phyloP scores from a whole-genome alignment of 306 rosid genomes.

The Bauhinia variegata region DNA sequence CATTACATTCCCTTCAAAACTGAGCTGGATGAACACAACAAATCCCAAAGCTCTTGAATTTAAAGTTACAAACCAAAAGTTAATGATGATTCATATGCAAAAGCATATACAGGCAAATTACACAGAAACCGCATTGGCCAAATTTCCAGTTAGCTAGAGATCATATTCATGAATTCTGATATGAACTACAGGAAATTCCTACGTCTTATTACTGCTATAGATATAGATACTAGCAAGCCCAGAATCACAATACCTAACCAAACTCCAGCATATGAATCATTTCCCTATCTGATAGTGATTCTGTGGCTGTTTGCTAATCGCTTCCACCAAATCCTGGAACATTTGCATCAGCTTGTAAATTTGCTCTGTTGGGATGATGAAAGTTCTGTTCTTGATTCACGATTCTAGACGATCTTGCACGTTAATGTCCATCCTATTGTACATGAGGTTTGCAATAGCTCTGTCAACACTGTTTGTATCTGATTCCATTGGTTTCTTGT shows the following conservation, averaged over 20 bases:
- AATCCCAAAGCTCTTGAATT: slow-evolving; percentile 5
- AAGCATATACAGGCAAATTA: slow-evolving; percentile 22
- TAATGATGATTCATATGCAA: slow-evolving; percentile 10
- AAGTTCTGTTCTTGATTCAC: slow-evolving; percentile 19
- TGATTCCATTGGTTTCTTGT: slow-evolving; percentile 50
- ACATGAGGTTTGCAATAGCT: slow-evolving; percentile 85
- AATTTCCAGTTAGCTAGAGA: slow-evolving; percentile 22
- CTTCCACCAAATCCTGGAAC: slow-evolving; percentile 48
- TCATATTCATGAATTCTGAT: not conserved
- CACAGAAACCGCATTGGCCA: slow-evolving; percentile 7
- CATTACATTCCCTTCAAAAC: slow-evolving; percentile 38
- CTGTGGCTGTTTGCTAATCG: slow-evolving; percentile 13
- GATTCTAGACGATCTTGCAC: slow-evolving; percentile 39
- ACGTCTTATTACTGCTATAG: slow-evolving; percentile 25
- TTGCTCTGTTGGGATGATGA: not conserved
- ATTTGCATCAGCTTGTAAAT: slow-evolving; percentile 37
- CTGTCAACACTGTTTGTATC: slow-evolving; percentile 77
- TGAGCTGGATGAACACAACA: slow-evolving; percentile 33
- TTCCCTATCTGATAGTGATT: slow-evolving; percentile 22
- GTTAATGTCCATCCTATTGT: slow-evolving; percentile 53
- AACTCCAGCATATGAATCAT: slow-evolving; percentile 42
- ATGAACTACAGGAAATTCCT: slow-evolving; percentile 19
- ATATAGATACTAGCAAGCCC: slow-evolving; percentile 26
- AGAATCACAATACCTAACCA: slow-evolving; percentile 25
- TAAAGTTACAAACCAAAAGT: slow-evolving; percentile 18